Conservation (phyloP, 2,329 filamentous ascomycete species). For the Massarina eburnea region DNA sequence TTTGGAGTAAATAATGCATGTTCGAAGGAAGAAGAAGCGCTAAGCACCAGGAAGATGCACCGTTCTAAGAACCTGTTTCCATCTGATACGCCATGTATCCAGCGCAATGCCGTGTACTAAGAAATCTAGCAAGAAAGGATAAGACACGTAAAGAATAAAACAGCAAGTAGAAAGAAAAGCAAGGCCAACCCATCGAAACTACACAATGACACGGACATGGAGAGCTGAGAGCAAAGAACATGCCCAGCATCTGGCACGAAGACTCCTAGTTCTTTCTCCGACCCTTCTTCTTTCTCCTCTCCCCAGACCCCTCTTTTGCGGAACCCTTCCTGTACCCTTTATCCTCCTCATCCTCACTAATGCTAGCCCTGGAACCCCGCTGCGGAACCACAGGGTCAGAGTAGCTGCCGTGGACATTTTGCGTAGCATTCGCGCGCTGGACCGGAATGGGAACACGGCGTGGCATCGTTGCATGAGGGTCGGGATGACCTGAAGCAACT, state of each 20-base stretch:
- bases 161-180: neutral
- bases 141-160: slow-evolving; percentile 3
- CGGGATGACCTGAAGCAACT: slow-evolving; percentile 23
- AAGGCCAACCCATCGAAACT: neutral
- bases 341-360: slow-evolving; percentile 10
- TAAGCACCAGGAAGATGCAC: neutral
- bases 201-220: slow-evolving; percentile 2
- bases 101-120: neutral
- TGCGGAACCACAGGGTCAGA: slow-evolving; percentile 24
- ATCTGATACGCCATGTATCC: neutral
- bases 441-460: slow-evolving; percentile 40
- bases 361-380: slow-evolving; percentile 10
- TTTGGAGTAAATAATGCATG: no score
- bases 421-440: slow-evolving; percentile 17
- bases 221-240: slow-evolving; percentile 1
- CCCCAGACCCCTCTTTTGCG: slow-evolving; percentile 12
- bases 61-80: neutral
- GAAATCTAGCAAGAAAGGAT: neutral
- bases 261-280: slow-evolving; percentile 16
- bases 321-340: slow-evolving; percentile 17
- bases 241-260: neutral
- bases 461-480: slow-evolving; percentile 33
- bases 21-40: neutral
- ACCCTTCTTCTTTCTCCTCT: slow-evolving; percentile 27
- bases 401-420: slow-evolving; percentile 18